These are phyloP conservation scores for Trifolium subterraneum DNA, from an alignment of 306 rosid species.

Conservation along the genomic window DNA sequence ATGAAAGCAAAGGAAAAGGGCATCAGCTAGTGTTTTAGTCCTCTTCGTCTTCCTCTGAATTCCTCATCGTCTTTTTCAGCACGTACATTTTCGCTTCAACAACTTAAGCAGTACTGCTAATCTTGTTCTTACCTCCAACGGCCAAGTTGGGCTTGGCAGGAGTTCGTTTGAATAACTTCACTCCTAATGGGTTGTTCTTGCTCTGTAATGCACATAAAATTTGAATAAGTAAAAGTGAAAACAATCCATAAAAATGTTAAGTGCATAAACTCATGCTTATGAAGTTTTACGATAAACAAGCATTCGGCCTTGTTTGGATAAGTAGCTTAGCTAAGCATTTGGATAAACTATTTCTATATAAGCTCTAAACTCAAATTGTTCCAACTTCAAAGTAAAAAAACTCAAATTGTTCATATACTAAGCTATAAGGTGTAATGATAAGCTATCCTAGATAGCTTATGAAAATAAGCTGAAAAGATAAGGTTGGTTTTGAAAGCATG, in stretches of 20 bases:
- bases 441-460: too few species aligned
- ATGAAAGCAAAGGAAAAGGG: constrained; percentile 30
- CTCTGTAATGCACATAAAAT: constrained; percentile 54
- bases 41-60: constrained; percentile 46
- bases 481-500: neutral
- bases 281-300: neutral
- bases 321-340: too few species aligned
- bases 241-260: neutral
- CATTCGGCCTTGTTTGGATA: neutral
- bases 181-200: constrained; percentile 72
- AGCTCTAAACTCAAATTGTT: too few species aligned
- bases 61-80: constrained; percentile 30
- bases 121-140: constrained; percentile 48
- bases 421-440: neutral
- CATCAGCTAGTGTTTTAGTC: constrained; percentile 27
- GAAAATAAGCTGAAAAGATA: neutral
- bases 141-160: constrained; percentile 64
- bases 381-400: too few species aligned
- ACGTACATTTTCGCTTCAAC: constrained; percentile 9
- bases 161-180: constrained; percentile 81
- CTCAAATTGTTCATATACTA: neutral
- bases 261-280: neutral
- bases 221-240: constrained; percentile 19
- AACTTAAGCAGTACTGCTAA: constrained; percentile 52
- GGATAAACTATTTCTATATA: too few species aligned